Percentiles rank a stretch among this genome's conserved stretches.
These are phyloP conservation scores for Pholiota molesta DNA, from an alignment of 768 basidiomycete genomes.

Conservation along the genomic window DNA sequence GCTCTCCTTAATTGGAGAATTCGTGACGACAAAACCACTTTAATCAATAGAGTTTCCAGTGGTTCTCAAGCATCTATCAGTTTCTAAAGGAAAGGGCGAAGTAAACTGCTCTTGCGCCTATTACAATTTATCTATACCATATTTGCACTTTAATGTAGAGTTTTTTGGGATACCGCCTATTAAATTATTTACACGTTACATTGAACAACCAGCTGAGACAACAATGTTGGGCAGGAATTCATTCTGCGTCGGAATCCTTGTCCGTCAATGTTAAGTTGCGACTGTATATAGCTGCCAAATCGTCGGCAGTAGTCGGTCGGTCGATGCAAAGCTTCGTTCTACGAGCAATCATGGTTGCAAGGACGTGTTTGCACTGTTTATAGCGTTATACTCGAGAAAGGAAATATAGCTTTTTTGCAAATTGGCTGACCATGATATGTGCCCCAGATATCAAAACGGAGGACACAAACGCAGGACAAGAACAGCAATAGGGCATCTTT, in stretches of 20 bases:
- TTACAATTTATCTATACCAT: neutral
- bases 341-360: conserved; percentile 66
- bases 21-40: conserved; percentile 36
- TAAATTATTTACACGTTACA: too few species aligned
- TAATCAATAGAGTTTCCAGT: conserved; percentile 16
- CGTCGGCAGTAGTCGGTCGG: conserved; percentile 46
- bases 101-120: neutral
- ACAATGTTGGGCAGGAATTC: neutral
- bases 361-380: conserved; percentile 76
- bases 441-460: conserved; percentile 61
- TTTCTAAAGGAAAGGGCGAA: conserved; percentile 8
- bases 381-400: conserved; percentile 13
- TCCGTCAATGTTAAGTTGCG: conserved; percentile 32
- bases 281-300: conserved; percentile 47
- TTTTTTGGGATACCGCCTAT: too few species aligned
- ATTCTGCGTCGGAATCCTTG: neutral
- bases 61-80: neutral
- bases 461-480: conserved; percentile 74
- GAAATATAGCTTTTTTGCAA: neutral
- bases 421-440: conserved; percentile 60
- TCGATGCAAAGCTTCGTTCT: conserved; percentile 54
- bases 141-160: too few species aligned
- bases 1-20: conserved; percentile 61
- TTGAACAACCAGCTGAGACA: too few species aligned
- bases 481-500: conserved; percentile 59